These are phyloP conservation scores for Usnea hakonensis DNA, from an alignment of 495 filamentous ascomycete species.

Conservation along the genomic window DNA sequence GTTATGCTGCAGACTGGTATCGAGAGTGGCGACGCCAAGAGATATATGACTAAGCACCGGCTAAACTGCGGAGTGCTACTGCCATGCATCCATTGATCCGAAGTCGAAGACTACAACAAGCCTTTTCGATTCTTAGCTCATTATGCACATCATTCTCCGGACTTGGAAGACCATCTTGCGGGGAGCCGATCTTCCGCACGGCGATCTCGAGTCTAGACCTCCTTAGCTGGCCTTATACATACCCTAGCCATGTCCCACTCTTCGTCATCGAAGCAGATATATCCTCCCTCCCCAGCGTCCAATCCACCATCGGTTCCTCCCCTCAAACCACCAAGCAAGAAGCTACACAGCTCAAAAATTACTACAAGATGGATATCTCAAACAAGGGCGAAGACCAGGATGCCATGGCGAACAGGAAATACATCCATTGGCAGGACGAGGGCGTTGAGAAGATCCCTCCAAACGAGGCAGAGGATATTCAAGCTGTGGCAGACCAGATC, in stretches of 20 bases:
- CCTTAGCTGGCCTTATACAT: background rate
- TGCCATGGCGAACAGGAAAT: constrained; percentile 28
- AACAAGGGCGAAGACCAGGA: constrained; percentile 19
- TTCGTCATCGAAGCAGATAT: background rate
- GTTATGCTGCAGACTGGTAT: too few relatives aligned
- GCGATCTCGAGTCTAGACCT: background rate
- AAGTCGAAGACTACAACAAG: too few relatives aligned
- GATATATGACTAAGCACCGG: too few relatives aligned
- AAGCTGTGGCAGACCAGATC: constrained; percentile 40
- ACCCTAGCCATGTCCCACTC: background rate
- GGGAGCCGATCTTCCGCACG: background rate
- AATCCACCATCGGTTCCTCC: background rate
- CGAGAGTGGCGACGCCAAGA: too few relatives aligned
- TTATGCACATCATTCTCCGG: background rate
- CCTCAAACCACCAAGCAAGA: background rate
- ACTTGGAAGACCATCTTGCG: background rate
- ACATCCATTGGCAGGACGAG: constrained; percentile 35
- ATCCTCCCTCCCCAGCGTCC: background rate
- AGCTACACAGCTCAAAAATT: background rate
- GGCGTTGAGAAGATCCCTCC: constrained; percentile 38
- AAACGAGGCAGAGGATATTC: constrained; percentile 38
- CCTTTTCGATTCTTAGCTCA: background rate
- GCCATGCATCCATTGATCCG: too few relatives aligned
- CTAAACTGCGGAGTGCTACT: too few relatives aligned
- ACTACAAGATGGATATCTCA: constrained; percentile 14